These are phyloP conservation scores for Penicillium salamii DNA, from an alignment of 495 filamentous ascomycete genomes.

Conservation along the genomic window DNA sequence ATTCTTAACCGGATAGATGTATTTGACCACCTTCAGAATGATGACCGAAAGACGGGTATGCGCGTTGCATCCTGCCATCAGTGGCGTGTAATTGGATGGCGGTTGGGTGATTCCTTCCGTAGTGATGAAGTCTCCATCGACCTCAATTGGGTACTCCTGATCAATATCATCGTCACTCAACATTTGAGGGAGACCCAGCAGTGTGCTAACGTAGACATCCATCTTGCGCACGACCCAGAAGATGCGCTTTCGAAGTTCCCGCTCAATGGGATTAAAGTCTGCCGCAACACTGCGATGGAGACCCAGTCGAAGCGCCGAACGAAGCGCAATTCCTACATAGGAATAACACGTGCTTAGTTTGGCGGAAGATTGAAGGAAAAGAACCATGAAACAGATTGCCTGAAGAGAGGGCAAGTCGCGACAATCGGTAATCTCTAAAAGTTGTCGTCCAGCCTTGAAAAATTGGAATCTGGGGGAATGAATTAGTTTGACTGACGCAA, in stretches of 20 bases:
- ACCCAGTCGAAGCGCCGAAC: constrained; percentile 81
- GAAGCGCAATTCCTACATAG: constrained; percentile 84
- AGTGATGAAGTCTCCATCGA: constrained; percentile 93
- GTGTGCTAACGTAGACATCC: constrained; percentile 88
- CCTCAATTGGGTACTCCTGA: constrained; percentile 76
- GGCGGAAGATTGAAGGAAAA: constrained; percentile 88
- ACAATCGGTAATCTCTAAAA: constrained; percentile 90
- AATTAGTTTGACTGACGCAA: constrained; percentile 1
- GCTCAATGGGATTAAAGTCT: constrained; percentile 80
- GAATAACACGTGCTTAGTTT: constrained; percentile 92
- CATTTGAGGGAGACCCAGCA: constrained; percentile 82
- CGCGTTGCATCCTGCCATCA: constrained; percentile 80
- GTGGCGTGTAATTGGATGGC: constrained; percentile 69
- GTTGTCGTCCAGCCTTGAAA: constrained; percentile 72
- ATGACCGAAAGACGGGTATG: constrained; percentile 77
- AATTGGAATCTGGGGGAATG: constrained; percentile 69
- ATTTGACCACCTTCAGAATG: constrained; percentile 78
- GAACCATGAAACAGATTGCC: constrained; percentile 84
- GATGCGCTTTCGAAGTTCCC: constrained; percentile 76
- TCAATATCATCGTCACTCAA: constrained; percentile 88
- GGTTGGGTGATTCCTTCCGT: constrained; percentile 68
- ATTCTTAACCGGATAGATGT: constrained; percentile 85
- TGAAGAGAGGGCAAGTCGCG: constrained; percentile 83
- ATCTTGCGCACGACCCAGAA: constrained; percentile 93
- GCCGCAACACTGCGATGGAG: constrained; percentile 76